Base-by-base conservation (phyloP, 495 filamentous ascomycete species). In the Thermothielavioides terrestris region DNA sequence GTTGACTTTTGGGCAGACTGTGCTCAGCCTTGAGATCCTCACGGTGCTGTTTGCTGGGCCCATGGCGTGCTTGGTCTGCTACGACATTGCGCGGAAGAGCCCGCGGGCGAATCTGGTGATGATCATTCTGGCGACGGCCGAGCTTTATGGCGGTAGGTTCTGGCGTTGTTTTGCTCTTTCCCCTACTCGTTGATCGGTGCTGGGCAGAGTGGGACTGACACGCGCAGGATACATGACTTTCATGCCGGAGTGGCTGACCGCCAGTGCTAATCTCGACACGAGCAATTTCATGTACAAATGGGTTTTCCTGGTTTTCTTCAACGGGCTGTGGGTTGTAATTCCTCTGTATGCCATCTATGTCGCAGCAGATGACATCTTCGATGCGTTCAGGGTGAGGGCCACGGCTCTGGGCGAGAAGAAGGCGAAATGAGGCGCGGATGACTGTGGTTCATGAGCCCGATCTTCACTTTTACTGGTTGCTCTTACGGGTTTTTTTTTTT, bases 271-370 rank as follows among this genome's bases (percentile, higher is more conserved):
- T 65, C 73, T 97, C 56, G 82, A 90, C 56, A 84, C 80, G 0
- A 80, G 77, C 50, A 89, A 94, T 57, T 85, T 79, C 53, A 89
- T 96, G 76, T 95, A 90, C 59, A 62, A 84, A 56, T 86, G 87
- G 87, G 69, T 95, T 10, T 95, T 95, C 60, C 68, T 97, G 45
- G 73, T 86, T 56, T 94, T 94, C 69, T 95, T 95, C 71, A 96
- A 96, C 61, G 82, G 75, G 41, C 73, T 95, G 14, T 96, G 90
- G 90, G 89, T 96, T 22, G 76, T 78, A 54, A 70, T 89, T 49
- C 90, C 90, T 1, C 38, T 82, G 10, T 95, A 87, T 75, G 76
- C 89, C 21, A 67, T 94, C 57, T 85, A 73, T 52, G 78, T 86
- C 58, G 77, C 80, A 1, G 79, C 77, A 20, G 64, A 69, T 40